These are phyloP conservation scores for Ceratocystiopsis minuta DNA, from an alignment of 2,329 filamentous ascomycete genomes.

Conservation along the genomic window DNA sequence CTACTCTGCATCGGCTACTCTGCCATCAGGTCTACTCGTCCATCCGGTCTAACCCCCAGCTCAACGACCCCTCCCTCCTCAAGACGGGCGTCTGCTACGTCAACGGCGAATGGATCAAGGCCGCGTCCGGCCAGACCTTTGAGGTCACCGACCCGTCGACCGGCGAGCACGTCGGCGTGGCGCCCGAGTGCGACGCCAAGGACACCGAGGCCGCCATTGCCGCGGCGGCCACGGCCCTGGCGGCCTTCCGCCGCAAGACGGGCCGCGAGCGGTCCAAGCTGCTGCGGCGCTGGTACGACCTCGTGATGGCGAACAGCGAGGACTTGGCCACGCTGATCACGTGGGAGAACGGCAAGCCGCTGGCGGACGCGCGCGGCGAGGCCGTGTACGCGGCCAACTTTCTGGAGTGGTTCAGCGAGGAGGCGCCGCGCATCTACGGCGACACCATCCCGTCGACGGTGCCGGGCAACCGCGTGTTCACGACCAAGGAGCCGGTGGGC, in stretches of 20 bases:
- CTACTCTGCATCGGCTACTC: too few species aligned
- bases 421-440: conserved; percentile 57
- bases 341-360: conserved; percentile 77
- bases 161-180: conserved; percentile 61
- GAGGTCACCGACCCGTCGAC: conserved; percentile 75
- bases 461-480: conserved; percentile 57
- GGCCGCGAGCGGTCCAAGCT: conserved; percentile 58
- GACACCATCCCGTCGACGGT: conserved; percentile 55
- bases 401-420: conserved; percentile 68
- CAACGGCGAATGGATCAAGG: conserved; percentile 80
- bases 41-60: conserved; percentile 23
- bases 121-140: conserved; percentile 80
- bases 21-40: background rate
- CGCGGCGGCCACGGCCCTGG: conserved; percentile 63
- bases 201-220: conserved; percentile 71
- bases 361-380: conserved; percentile 57
- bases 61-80: conserved; percentile 64
- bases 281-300: conserved; percentile 64
- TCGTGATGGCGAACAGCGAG: conserved; percentile 60
- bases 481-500: conserved; percentile 67
- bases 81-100: conserved; percentile 72
- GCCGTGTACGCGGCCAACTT: conserved; percentile 56
- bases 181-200: conserved; percentile 62
- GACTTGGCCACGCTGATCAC: conserved; percentile 72
- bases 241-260: conserved; percentile 50